Evolutionary conservation across 805 yeast genomes (phyloP).

Genomic region (Nakazawaea sp.): DNA sequence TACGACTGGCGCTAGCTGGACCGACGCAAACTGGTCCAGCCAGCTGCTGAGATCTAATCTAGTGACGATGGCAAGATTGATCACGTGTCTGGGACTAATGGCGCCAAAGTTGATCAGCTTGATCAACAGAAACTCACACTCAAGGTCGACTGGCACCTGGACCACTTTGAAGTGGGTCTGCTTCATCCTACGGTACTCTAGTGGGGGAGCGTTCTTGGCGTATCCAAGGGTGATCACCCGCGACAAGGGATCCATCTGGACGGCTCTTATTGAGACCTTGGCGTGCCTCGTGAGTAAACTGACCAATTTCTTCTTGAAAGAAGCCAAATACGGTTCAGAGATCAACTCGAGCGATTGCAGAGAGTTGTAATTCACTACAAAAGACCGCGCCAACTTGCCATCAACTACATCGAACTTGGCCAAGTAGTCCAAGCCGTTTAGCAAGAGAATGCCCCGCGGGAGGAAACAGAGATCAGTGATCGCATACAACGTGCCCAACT

Average conservation of each 20-base stretch:
- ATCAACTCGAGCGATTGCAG: not conserved
- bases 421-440: conserved; percentile 1
- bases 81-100: conserved; percentile 1
- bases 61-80: not conserved
- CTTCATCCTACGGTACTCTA: conserved; percentile 1
- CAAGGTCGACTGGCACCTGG: not conserved
- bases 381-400: not conserved
- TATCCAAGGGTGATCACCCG: conserved; percentile 1
- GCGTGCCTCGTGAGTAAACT: not conserved
- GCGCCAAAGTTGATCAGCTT: conserved; percentile 1
- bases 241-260: conserved; percentile 4
- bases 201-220: conserved; percentile 1
- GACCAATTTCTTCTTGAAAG: conserved; percentile 1
- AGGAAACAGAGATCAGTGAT: conserved; percentile 6
- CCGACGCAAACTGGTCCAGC: too few relatives aligned
- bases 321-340: not conserved
- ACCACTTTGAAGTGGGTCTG: not conserved
- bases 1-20: not conserved
- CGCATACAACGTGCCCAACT: conserved; percentile 4
- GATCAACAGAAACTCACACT: conserved; percentile 1
- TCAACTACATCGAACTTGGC: not conserved
- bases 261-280: conserved; percentile 5
- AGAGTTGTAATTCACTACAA: conserved; percentile 2
- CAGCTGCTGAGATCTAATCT: not conserved
- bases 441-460: not conserved